Evolutionary conservation across 2,329 filamentous ascomycete genomes (phyloP), one percentile per base, ranked within the genome.

Genomic region (Diaporthe caulivora): DNA sequence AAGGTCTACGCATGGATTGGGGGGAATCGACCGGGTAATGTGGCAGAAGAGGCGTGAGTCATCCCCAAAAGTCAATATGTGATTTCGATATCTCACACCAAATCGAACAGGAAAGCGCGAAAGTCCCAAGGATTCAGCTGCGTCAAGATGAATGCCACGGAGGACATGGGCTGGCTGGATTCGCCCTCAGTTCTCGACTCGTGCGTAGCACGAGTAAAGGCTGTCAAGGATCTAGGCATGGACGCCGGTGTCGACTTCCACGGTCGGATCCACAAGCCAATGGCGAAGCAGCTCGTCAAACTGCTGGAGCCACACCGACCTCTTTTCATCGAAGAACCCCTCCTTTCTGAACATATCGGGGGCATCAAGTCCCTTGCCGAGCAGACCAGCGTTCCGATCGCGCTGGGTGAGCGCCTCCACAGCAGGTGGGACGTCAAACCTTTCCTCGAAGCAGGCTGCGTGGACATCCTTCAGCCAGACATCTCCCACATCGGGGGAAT

Each of bases 1-100:
- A 88, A 88, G 74, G 91, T 92, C 0, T 93, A 92, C 79, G 89
- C 89, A 17, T 93, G 91, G 91, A 92, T 93, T 74, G 91, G 91
- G n/a, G 91, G 91, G 5, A 90, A 93, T 78, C 83, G 90, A 49
- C 91, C 91, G 3, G 80, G 80, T n/a, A 91, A 92, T 78, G 87
- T 93, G 26, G 87, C 88, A 75, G 77, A 77, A 3, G 87, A 89
- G 78, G 90, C 88, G 82, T 88, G 78, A 78, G 83, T 74, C 24
- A 29, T 9, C 29, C 53, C 24, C 40, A 17, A 21, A 57, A 51
- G 18, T 13, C 5, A 2, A 8, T 7, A 6, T 17, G 1, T 10
- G n/a, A 17, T 18, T 24, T 26, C 21, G 11, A 6, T 18, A 2
- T 67, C 37, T 37, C 24, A 31, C 24, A 15, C 26, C 26, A 49